Evolutionary conservation across 257 asterid species (phyloP).

Genomic region (Datura wrightii): DNA sequence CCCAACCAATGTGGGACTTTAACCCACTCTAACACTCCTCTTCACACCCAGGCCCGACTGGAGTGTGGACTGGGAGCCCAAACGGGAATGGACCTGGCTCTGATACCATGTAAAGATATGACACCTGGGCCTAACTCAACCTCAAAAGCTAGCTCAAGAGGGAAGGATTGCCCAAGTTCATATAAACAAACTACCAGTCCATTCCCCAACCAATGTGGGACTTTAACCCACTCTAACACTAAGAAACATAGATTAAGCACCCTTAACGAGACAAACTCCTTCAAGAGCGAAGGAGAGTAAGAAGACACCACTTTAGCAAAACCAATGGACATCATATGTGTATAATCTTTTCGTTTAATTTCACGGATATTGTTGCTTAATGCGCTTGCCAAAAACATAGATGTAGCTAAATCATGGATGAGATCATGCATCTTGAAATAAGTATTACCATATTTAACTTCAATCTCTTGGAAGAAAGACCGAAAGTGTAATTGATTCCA

Average conservation of each 20-base stretch:
- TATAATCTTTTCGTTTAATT: background rate
- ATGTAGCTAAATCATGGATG: slow-evolving; percentile 39
- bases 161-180: too few relatives aligned
- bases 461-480: slow-evolving; percentile 38
- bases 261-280: background rate
- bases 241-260: slow-evolving; percentile 27
- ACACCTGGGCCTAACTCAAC: too few relatives aligned
- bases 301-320: background rate
- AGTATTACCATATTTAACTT: background rate
- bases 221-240: too few relatives aligned
- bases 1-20: too few relatives aligned
- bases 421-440: slow-evolving; percentile 39
- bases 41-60: too few relatives aligned
- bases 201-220: too few relatives aligned
- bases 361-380: slow-evolving; percentile 27
- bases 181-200: too few relatives aligned
- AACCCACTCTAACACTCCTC: too few relatives aligned
- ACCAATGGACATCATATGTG: background rate
- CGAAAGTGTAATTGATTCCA: slow-evolving; percentile 33
- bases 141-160: too few relatives aligned
- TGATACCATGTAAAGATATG: too few relatives aligned
- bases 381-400: background rate
- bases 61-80: too few relatives aligned
- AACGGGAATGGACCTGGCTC: too few relatives aligned
- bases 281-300: background rate